Conservation (phyloP, 345 rosid genomes). For the Eucalyptus grandis region DNA sequence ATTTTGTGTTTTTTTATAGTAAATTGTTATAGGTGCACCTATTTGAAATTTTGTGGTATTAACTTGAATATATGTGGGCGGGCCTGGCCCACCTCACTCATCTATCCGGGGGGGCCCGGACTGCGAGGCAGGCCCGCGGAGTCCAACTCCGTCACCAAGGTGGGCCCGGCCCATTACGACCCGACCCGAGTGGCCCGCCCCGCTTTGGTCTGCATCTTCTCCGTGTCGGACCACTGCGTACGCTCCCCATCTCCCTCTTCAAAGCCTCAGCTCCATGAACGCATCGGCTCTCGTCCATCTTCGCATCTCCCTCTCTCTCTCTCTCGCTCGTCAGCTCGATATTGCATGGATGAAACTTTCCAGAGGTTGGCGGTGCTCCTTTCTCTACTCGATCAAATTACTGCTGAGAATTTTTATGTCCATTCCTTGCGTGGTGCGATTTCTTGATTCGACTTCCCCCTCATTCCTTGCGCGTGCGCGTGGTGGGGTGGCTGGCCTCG, state of each 20-base stretch:
- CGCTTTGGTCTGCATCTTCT: neutral
- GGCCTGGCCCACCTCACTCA: neutral
- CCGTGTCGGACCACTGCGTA: neutral
- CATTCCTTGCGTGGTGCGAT: neutral
- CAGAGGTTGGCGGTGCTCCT: neutral
- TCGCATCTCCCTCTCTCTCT: neutral
- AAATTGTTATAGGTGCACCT: too few relatives aligned
- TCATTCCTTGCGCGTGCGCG: neutral
- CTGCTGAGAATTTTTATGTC: neutral
- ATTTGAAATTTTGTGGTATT: too few relatives aligned
- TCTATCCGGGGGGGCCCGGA: neutral
- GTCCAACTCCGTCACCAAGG: neutral
- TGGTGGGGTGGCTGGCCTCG: neutral
- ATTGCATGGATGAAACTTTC: neutral
- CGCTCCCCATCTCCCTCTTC: neutral
- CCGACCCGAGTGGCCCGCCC: neutral
- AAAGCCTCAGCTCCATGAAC: neutral
- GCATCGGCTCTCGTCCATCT: neutral
- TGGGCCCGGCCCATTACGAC: neutral
- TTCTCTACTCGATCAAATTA: neutral
- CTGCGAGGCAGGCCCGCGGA: neutral
- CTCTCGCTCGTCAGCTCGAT: neutral
- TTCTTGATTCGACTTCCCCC: neutral
- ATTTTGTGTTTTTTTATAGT: accelerated
- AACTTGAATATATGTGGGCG: neutral